Conservation (phyloP, 805 yeast species). For the Kazachstania africana region DNA sequence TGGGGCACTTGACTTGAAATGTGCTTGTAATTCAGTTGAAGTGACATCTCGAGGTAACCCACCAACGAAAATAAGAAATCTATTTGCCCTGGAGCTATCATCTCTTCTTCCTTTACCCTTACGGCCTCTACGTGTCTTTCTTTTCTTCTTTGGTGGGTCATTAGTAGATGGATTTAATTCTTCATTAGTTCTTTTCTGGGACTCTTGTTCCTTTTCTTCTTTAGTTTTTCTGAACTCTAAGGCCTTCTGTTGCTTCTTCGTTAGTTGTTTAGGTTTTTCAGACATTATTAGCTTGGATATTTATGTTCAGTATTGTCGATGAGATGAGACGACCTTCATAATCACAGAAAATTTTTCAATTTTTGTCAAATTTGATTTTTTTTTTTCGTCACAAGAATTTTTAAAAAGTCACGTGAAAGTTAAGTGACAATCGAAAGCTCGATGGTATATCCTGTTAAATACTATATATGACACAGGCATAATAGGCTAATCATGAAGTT, state of each 20-base stretch:
- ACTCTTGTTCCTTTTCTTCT: slow-evolving; percentile 19
- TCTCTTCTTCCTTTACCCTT: slow-evolving; percentile 53
- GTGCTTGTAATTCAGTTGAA: slow-evolving; percentile 49
- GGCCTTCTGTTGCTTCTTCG: slow-evolving; percentile 28
- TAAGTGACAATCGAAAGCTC: too few relatives aligned
- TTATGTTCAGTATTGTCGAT: too few relatives aligned
- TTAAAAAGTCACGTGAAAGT: too few relatives aligned
- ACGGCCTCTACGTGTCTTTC: slow-evolving; percentile 48
- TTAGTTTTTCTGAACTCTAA: slow-evolving; percentile 25
- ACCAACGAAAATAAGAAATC: slow-evolving; percentile 83
- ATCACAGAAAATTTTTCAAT: too few relatives aligned
- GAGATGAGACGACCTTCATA: too few relatives aligned
- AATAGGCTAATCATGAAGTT: too few relatives aligned
- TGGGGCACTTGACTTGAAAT: slow-evolving; percentile 66
- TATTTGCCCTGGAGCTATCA: slow-evolving; percentile 32
- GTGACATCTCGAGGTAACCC: slow-evolving; percentile 69
- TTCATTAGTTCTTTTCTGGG: slow-evolving; percentile 14
- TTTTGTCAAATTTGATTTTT: too few relatives aligned
- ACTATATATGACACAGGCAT: too few relatives aligned
- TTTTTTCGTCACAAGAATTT: too few relatives aligned
- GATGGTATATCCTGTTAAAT: too few relatives aligned
- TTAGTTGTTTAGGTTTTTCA: slow-evolving; percentile 20
- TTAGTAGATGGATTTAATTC: slow-evolving; percentile 19
- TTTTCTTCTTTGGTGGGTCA: slow-evolving; percentile 40
- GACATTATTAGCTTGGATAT: slow-evolving; percentile 3